phyloP scores from a whole-genome alignment of 2,329 filamentous ascomycete species.

The Trichoderma koningiopsis region DNA sequence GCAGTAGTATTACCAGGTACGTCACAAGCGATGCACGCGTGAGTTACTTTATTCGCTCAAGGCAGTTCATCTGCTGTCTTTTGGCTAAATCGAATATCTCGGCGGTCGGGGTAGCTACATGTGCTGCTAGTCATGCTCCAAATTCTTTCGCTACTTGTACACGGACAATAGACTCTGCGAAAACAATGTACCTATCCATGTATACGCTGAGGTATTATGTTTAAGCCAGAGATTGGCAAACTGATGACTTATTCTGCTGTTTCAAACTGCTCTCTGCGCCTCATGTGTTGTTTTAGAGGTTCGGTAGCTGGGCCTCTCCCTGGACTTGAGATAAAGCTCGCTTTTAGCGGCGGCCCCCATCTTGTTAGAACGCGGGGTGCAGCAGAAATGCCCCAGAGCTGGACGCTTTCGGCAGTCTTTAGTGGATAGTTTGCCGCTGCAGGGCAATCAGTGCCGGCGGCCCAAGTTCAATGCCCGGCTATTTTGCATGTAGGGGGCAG shows the following conservation, averaged over 20 bases:
- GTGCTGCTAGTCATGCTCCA: not conserved
- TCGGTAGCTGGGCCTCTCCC: not conserved
- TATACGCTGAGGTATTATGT: not conserved
- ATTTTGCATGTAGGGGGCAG: not conserved
- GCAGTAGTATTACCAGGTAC: not conserved
- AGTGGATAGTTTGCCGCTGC: not conserved
- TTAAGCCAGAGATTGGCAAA: not conserved
- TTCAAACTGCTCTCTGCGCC: not conserved
- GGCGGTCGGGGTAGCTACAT: not conserved
- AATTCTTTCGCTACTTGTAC: not conserved
- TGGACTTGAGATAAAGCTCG: not conserved
- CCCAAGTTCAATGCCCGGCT: not conserved
- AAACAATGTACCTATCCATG: not conserved
- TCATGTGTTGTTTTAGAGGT: not conserved
- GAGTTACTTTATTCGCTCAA: not conserved
- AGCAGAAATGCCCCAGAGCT: constrained; percentile 1
- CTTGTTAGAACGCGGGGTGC: constrained; percentile 13
- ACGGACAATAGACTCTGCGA: not conserved
- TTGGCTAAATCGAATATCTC: not conserved
- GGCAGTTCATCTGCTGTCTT: not conserved
- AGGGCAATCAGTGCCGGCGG: not conserved
- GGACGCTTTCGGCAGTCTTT: not conserved
- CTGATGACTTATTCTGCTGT: not conserved
- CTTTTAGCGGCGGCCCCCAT: not conserved
- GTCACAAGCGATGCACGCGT: not conserved